Evolutionary conservation across 179 eudicot species (phyloP).

Genomic region (Beta corolliflora): DNA sequence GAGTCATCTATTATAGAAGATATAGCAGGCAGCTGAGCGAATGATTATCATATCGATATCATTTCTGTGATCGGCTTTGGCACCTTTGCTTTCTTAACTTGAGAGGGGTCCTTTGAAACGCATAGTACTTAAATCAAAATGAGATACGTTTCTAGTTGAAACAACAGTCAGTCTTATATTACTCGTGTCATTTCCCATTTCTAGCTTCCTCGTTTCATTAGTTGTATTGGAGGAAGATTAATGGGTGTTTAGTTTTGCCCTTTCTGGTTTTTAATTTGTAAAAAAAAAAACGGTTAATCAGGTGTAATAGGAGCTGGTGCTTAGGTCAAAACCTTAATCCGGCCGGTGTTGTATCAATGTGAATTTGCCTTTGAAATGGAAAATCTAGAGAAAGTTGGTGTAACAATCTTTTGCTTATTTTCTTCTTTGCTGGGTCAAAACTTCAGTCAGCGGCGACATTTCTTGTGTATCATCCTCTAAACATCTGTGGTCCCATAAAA

Average conservation of each 20-base stretch:
- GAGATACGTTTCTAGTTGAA: slow-evolving; percentile 9
- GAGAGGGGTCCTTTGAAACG: slow-evolving; percentile 21
- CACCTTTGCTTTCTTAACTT: slow-evolving; percentile 28
- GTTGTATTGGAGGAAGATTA: slow-evolving; percentile 18
- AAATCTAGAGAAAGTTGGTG: slow-evolving; percentile 5
- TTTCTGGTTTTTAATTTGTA: slow-evolving; percentile 25
- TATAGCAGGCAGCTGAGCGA: not conserved
- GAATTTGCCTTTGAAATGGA: slow-evolving; percentile 25
- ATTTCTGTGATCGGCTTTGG: slow-evolving; percentile 27
- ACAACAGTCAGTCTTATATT: slow-evolving; percentile 17
- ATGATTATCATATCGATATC: slow-evolving; percentile 11
- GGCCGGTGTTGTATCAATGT: slow-evolving; percentile 39
- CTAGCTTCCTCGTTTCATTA: slow-evolving; percentile 24
- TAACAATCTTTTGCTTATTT: not conserved
- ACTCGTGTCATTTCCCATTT: slow-evolving; percentile 24
- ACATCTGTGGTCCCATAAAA: no score
- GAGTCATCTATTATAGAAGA: slow-evolving; percentile 8
- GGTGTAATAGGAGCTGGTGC: slow-evolving; percentile 38
- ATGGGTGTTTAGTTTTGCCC: slow-evolving; percentile 21
- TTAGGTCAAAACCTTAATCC: slow-evolving; percentile 42
- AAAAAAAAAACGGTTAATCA: slow-evolving; percentile 39
- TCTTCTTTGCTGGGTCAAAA: no score
- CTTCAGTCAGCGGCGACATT: no score
- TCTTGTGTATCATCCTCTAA: no score
- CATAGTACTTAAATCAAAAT: slow-evolving; percentile 5